These are phyloP conservation scores for Xylariaceae sp. DNA, from an alignment of 2,329 filamentous ascomycete genomes.

Conservation along the genomic window DNA sequence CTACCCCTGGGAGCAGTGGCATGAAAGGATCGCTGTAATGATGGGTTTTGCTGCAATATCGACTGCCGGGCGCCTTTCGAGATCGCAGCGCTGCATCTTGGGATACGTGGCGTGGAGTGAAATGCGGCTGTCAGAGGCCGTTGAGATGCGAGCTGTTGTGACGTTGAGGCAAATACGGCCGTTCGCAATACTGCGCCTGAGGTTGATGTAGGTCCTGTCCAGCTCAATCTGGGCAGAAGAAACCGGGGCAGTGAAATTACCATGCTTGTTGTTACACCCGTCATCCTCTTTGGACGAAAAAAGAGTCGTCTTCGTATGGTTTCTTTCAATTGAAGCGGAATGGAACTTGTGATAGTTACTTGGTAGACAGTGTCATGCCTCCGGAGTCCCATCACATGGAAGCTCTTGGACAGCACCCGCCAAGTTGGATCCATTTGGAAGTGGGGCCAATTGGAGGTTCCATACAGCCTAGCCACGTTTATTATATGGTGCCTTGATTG, in stretches of 20 bases:
- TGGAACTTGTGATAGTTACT: background rate
- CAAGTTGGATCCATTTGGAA: too few species aligned
- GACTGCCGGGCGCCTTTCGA: slow-evolving; percentile 10
- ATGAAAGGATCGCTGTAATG: slow-evolving; percentile 57
- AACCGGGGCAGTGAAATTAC: slow-evolving; percentile 48
- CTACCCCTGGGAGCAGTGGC: slow-evolving; percentile 57
- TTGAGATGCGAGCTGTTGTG: slow-evolving; percentile 18
- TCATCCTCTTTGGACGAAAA: slow-evolving; percentile 19
- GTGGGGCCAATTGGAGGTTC: too few species aligned
- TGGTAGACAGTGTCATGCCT: too few species aligned
- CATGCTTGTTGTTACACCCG: slow-evolving; percentile 26
- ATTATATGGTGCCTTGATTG: too few species aligned
- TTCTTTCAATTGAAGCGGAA: background rate
- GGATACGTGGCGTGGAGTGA: slow-evolving; percentile 19
- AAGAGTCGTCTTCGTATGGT: background rate
- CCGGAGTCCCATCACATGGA: too few species aligned
- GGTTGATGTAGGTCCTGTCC: slow-evolving; percentile 36
- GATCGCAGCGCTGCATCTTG: slow-evolving; percentile 10
- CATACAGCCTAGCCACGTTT: too few species aligned
- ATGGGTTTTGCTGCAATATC: slow-evolving; percentile 26
- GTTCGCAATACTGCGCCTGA: slow-evolving; percentile 27
- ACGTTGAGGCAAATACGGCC: slow-evolving; percentile 23
- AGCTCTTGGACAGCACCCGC: too few species aligned
- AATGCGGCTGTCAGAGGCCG: slow-evolving; percentile 21
- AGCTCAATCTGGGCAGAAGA: slow-evolving; percentile 54